Base-by-base conservation (phyloP, 139 green algal genomes). In the Dunaliella primolecta region DNA sequence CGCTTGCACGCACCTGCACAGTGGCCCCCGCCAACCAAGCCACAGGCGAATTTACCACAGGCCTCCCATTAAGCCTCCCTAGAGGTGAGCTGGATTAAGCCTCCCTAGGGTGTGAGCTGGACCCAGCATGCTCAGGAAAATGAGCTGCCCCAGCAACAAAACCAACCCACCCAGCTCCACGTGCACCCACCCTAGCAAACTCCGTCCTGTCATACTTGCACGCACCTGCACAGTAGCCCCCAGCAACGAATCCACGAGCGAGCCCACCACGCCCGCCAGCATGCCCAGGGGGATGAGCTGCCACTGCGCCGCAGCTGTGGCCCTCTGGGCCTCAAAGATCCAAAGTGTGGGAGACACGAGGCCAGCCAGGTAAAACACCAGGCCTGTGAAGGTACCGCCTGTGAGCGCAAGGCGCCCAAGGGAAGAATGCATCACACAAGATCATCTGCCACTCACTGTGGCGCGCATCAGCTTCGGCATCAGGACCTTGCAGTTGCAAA, bases 11-110 rank as follows among this genome's bases (percentile, higher is more conserved):
- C 31, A 84, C 80, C 87, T 99, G 97, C 36, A 99, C 33, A 0
- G 95, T 98, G 11, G 97, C 97, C 0, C 97, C 97, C 33, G 99
- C 90, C 3, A 98, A 32, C 0, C 93, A 98, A 86, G 99, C 97
- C 2, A 99, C 27, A 78, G 98, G 76, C 0, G 93, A 98, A 7
- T 92, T 92, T 72, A 98, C 71, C 55, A 99, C 78, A 2, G 95
- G 96, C 3, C n/a, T n/a, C n/a, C n/a, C n/a, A n/a, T n/a, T n/a
- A n/a, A n/a, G n/a, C n/a, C n/a, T n/a, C n/a, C n/a, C n/a, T n/a
- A n/a, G n/a, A n/a, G n/a, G n/a, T n/a, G n/a, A n/a, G n/a, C n/a
- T n/a, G n/a, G n/a, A n/a, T n/a, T n/a, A n/a, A n/a, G n/a, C n/a
- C n/a, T n/a, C n/a, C n/a, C n/a, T n/a, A n/a, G n/a, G n/a, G n/a